phyloP scores from a whole-genome alignment of 2,329 filamentous ascomycete genomes.

The Huntiella bhutanensis region DNA sequence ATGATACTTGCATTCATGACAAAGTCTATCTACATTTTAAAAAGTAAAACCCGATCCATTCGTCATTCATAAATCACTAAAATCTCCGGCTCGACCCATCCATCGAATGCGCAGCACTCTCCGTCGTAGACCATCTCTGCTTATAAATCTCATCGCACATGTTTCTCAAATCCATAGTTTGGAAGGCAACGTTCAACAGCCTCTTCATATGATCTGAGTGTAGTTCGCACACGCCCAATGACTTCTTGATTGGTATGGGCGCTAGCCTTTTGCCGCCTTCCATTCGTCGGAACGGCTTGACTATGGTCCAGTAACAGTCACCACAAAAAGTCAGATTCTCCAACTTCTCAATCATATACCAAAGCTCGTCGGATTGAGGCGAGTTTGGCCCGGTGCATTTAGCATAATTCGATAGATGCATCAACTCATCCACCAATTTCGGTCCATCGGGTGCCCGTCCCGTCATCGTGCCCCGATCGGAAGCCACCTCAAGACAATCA shows the following conservation, averaged over 20 bases:
- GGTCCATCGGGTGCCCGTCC: constrained; percentile 31
- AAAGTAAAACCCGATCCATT: not conserved
- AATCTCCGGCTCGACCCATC: constrained; percentile 6
- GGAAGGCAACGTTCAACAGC: constrained; percentile 42
- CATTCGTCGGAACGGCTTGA: constrained; percentile 51
- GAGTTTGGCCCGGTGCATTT: constrained; percentile 40
- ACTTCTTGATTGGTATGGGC: constrained; percentile 42
- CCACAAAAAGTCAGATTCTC: constrained; percentile 70
- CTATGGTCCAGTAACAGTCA: constrained; percentile 52
- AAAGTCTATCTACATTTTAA: constrained; percentile 1
- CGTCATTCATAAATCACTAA: constrained; percentile 1
- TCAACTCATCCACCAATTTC: constrained; percentile 44
- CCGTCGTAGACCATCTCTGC: constrained; percentile 3
- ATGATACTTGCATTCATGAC: not conserved
- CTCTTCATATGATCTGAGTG: constrained; percentile 65
- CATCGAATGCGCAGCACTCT: constrained; percentile 5
- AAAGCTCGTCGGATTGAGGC: constrained; percentile 43
- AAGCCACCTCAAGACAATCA: constrained; percentile 36
- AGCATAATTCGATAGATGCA: constrained; percentile 24
- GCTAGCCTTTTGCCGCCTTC: constrained; percentile 33
- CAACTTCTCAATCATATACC: constrained; percentile 60
- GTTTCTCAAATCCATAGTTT: constrained; percentile 3
- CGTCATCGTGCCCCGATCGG: constrained; percentile 18
- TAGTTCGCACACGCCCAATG: constrained; percentile 49
- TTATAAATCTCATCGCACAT: constrained; percentile 8